These are phyloP conservation scores for Thielaviopsis ethacetica DNA, from an alignment of 2,329 filamentous ascomycete genomes.

Conservation along the genomic window DNA sequence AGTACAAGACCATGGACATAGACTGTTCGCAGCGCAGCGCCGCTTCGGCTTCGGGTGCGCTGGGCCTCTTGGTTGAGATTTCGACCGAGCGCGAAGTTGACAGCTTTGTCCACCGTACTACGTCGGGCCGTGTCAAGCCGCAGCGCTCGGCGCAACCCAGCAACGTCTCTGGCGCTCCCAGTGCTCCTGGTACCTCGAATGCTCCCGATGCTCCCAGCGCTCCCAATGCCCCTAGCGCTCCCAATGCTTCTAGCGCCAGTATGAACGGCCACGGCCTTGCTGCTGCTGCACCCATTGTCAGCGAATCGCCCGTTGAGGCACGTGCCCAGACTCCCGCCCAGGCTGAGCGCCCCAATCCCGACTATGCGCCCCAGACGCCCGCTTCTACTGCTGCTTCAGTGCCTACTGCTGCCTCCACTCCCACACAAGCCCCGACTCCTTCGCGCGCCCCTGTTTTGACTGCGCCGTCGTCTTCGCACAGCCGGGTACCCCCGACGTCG, in stretches of 20 bases:
- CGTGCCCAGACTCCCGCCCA: background rate
- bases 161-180: constrained; percentile 11
- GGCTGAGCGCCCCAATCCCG: background rate
- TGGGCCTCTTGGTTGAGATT: constrained; percentile 72
- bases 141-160: constrained; percentile 14
- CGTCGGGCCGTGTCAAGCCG: constrained; percentile 21
- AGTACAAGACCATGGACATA: constrained; percentile 82
- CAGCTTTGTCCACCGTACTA: constrained; percentile 38
- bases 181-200: background rate
- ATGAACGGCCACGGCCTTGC: background rate
- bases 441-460: constrained; percentile 1
- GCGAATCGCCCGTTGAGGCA: background rate
- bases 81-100: constrained; percentile 78
- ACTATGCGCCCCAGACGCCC: constrained; percentile 5
- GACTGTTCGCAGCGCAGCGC: constrained; percentile 69
- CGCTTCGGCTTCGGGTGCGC: constrained; percentile 57
- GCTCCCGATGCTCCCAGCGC: background rate
- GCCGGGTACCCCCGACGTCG: constrained; percentile 3
- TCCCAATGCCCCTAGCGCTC: background rate
- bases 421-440: constrained; percentile 6
- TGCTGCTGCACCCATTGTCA: background rate
- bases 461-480: constrained; percentile 7
- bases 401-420: constrained; percentile 5
- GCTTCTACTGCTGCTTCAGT: constrained; percentile 6
- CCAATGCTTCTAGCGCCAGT: background rate